phyloP scores from a whole-genome alignment of 768 basidiomycete genomes.

The Hemileccinum impolitum region DNA sequence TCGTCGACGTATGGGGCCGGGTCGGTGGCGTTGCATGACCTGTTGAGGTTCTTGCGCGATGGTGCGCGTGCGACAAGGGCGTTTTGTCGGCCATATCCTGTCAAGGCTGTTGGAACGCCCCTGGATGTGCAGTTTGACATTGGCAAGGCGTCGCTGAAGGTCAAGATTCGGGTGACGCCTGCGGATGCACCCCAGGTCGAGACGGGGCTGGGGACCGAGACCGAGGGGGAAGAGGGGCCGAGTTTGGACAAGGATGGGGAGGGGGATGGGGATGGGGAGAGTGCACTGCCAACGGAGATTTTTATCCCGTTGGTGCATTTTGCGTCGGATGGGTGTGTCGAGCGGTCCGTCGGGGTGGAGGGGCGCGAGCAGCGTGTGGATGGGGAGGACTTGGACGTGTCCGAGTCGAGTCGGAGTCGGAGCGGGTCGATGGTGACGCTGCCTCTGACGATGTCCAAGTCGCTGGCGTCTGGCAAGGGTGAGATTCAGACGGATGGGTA shows the following conservation, averaged over 20 bases:
- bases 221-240: not conserved
- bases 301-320: slow-evolving; percentile 91
- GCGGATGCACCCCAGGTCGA: slow-evolving; percentile 44
- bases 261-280: slow-evolving; percentile 11
- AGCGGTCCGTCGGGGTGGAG: slow-evolving; percentile 12
- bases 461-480: not conserved
- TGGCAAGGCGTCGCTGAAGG: slow-evolving; percentile 61
- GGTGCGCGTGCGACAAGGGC: slow-evolving; percentile 84
- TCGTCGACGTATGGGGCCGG: not conserved
- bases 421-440: slow-evolving; percentile 18
- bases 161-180: slow-evolving; percentile 58
- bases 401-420: not conserved
- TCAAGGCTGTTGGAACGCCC: slow-evolving; percentile 67
- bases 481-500: slow-evolving; percentile 26
- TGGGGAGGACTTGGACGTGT: not conserved
- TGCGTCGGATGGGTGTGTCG: slow-evolving; percentile 43
- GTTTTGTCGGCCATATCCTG: slow-evolving; percentile 82
- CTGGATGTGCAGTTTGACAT: slow-evolving; percentile 74
- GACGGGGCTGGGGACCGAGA: not conserved
- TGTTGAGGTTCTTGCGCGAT: slow-evolving; percentile 68
- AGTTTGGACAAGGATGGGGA: slow-evolving; percentile 11
- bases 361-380: not conserved
- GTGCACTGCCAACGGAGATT: slow-evolving; percentile 75
- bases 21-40: slow-evolving; percentile 5
- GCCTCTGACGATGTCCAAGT: slow-evolving; percentile 2